phyloP scores from a whole-genome alignment of 2,329 filamentous ascomycete genomes.

The Cytospora schulzeri region DNA sequence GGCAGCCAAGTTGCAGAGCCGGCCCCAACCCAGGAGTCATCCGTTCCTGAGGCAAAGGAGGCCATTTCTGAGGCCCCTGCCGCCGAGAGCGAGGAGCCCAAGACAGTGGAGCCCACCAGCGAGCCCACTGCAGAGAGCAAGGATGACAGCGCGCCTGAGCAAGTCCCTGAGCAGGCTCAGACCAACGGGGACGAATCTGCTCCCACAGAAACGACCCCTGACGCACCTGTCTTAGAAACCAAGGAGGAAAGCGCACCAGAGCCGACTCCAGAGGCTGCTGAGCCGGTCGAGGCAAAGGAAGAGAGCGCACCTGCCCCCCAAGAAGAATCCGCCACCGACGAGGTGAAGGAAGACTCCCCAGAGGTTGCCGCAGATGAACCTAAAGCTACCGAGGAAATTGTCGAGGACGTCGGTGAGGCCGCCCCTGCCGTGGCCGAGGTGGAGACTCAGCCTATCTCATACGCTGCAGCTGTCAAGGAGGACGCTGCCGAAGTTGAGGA shows the following conservation, averaged over 20 bases:
- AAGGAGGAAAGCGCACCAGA: slow-evolving; percentile 7
- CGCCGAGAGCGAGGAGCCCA: slow-evolving; percentile 6
- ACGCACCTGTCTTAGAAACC: background rate
- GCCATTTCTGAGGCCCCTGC: background rate
- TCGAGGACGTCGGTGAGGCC: slow-evolving; percentile 8
- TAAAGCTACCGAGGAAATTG: background rate
- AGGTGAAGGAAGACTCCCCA: slow-evolving; percentile 17
- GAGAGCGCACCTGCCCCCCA: slow-evolving; percentile 2
- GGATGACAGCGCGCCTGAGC: slow-evolving; percentile 2
- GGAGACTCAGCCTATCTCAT: background rate
- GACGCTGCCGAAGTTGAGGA: background rate
- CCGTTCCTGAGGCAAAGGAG: background rate
- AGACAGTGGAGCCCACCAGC: slow-evolving; percentile 6
- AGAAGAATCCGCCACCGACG: slow-evolving; percentile 11
- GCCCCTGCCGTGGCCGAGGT: slow-evolving; percentile 1
- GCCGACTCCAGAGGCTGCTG: slow-evolving; percentile 2
- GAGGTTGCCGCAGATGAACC: background rate
- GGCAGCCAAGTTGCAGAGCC: slow-evolving; percentile 9
- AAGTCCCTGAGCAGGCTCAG: slow-evolving; percentile 1
- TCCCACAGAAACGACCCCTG: background rate
- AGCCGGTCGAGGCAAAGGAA: slow-evolving; percentile 1
- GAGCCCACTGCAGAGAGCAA: background rate
- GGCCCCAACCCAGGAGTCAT: background rate
- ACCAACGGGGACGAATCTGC: background rate
- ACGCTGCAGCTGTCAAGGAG: slow-evolving; percentile 9